Percentiles rank a stretch among this genome's conserved stretches.
Conservation (phyloP, 192 early-diverging fungal genomes). For the Anaeromyces robustus region DNA sequence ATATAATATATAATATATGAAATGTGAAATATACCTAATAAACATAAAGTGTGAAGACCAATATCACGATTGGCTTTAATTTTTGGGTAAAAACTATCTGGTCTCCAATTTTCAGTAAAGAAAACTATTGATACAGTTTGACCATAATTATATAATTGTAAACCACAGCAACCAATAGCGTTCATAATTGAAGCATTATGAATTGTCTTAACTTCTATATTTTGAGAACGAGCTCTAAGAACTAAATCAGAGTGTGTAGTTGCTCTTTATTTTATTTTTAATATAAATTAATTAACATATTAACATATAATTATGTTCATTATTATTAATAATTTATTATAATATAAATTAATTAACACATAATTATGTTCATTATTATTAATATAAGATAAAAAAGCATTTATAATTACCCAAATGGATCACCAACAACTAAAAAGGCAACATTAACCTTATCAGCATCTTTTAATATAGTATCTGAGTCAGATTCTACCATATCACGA, state of each 20-base stretch:
- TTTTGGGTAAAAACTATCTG: slow-evolving; percentile 91
- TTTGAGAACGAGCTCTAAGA: slow-evolving; percentile 73
- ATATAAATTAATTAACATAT: too few relatives aligned
- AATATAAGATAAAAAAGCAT: too few relatives aligned
- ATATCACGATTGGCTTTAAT: slow-evolving; percentile 69
- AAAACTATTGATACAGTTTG: slow-evolving; percentile 98
- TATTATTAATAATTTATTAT: too few relatives aligned
- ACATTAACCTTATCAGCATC: slow-evolving; percentile 81
- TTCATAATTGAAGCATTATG: slow-evolving; percentile 99
- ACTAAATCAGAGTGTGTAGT: slow-evolving; percentile 97
- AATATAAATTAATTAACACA: too few relatives aligned
- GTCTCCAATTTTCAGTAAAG: slow-evolving; percentile 91
- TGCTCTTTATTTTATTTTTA: slow-evolving; percentile 38
- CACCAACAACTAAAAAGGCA: slow-evolving; percentile 91
- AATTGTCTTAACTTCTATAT: slow-evolving; percentile 73
- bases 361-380: too few relatives aligned
- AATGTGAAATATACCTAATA: slow-evolving; percentile 35
- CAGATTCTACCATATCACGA: slow-evolving; percentile 92
- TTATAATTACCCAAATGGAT: slow-evolving; percentile 64
- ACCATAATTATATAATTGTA: slow-evolving; percentile 96
- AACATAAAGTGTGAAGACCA: slow-evolving; percentile 84
- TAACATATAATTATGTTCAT: too few relatives aligned
- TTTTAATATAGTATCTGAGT: slow-evolving; percentile 71
- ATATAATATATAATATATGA: neutral
- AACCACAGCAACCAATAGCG: slow-evolving; percentile 83